These are phyloP conservation scores for Ensete glaucum DNA, from an alignment of 176 grass and related monocot genomes.

Conservation along the genomic window DNA sequence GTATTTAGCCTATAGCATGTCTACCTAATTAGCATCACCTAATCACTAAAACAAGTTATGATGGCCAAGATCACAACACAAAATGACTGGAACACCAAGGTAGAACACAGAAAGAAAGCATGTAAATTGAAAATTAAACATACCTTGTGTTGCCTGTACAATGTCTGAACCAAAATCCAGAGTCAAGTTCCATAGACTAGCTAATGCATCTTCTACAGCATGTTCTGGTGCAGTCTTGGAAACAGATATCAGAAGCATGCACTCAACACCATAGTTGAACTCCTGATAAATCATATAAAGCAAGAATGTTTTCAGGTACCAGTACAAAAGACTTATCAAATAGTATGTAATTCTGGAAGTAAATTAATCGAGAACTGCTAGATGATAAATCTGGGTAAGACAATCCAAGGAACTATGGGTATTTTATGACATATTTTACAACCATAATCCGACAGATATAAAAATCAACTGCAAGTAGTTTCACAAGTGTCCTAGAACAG, in stretches of 20 bases:
- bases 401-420: not conserved
- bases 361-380: not conserved
- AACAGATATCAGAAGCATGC: slow-evolving; percentile 66
- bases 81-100: not conserved
- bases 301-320: not conserved
- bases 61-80: not conserved
- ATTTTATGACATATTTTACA: too few relatives aligned
- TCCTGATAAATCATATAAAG: slow-evolving; percentile 42
- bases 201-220: slow-evolving; percentile 51
- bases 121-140: slow-evolving; percentile 1
- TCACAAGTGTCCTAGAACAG: too few relatives aligned
- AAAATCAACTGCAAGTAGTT: too few relatives aligned
- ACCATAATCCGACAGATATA: too few relatives aligned
- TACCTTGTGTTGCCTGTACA: slow-evolving; percentile 85
- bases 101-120: not conserved
- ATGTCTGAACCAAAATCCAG: slow-evolving; percentile 45
- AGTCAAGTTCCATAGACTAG: slow-evolving; percentile 48
- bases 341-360: too few relatives aligned
- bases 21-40: not conserved
- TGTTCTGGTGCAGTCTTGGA: slow-evolving; percentile 37
- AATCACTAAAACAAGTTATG: not conserved
- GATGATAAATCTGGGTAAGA: not conserved
- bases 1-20: not conserved
- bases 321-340: not conserved
- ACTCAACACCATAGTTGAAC: slow-evolving; percentile 82